Percentiles rank a stretch among this genome's conserved stretches.
phyloP scores from a whole-genome alignment of 2,329 filamentous ascomycete genomes.

The Scedosporium dehoogii region DNA sequence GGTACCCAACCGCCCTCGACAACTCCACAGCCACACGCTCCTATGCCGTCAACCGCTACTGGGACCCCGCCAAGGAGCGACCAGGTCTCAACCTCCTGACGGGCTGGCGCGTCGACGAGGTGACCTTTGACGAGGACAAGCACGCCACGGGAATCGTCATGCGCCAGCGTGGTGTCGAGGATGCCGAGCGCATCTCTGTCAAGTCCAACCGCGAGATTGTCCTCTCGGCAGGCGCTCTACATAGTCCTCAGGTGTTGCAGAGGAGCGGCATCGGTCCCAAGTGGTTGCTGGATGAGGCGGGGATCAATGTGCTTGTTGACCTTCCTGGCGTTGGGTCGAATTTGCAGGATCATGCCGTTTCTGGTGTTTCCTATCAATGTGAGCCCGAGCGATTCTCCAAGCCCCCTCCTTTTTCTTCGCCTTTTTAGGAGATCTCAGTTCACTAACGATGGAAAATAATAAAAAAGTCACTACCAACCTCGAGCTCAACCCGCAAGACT shows the following conservation, averaged over 20 bases:
- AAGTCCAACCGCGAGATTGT: slow-evolving; percentile 32
- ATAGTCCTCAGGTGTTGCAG: slow-evolving; percentile 44
- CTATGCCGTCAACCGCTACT: slow-evolving; percentile 6
- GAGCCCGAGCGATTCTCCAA: neutral
- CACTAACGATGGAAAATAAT: neutral
- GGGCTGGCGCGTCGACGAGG: slow-evolving; percentile 32
- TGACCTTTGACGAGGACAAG: slow-evolving; percentile 25
- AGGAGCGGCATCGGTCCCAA: slow-evolving; percentile 37
- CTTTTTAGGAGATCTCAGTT: neutral
- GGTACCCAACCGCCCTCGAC: slow-evolving; percentile 7
- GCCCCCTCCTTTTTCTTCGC: neutral
- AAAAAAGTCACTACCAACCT: slow-evolving; percentile 1
- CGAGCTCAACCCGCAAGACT: slow-evolving; percentile 18
- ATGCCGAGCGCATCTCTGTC: slow-evolving; percentile 13
- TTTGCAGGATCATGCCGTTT: slow-evolving; percentile 38
- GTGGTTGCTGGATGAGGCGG: slow-evolving; percentile 32
- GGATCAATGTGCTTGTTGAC: slow-evolving; percentile 34
- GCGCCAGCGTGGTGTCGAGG: slow-evolving; percentile 3
- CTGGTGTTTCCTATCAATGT: slow-evolving; percentile 1
- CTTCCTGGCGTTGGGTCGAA: slow-evolving; percentile 42
- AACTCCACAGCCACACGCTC: slow-evolving; percentile 7
- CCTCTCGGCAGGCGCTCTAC: slow-evolving; percentile 40
- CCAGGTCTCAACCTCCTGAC: slow-evolving; percentile 5
- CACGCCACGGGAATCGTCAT: neutral
- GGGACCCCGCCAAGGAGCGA: slow-evolving; percentile 4